These are phyloP conservation scores for Fusarium incarnatum DNA, from an alignment of 2,329 filamentous ascomycete genomes.

Conservation along the genomic window DNA sequence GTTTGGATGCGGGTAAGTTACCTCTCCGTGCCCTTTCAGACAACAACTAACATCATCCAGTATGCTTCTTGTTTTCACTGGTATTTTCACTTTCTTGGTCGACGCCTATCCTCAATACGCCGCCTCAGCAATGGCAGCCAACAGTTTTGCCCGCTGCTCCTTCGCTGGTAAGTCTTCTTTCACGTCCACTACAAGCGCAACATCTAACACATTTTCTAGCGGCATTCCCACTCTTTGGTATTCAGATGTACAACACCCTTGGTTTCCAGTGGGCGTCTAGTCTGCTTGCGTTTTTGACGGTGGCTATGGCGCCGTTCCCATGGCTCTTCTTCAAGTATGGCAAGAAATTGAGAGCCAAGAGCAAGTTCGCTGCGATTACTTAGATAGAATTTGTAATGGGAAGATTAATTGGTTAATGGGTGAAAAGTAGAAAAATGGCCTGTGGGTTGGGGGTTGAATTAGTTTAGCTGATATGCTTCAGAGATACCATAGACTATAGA, in stretches of 20 bases:
- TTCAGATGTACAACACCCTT: conserved; percentile 39
- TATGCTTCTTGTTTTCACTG: conserved; percentile 23
- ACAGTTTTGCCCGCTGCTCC: conserved; percentile 35
- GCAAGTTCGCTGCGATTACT: conserved; percentile 24
- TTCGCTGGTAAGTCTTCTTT: conserved; percentile 19
- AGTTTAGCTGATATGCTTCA: neutral
- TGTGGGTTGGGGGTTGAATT: fast-evolving
- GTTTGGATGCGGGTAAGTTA: conserved; percentile 37
- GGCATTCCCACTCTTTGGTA: conserved; percentile 26
- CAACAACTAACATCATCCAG: neutral
- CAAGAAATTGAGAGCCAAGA: conserved; percentile 29
- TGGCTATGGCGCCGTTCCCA: conserved; percentile 36
- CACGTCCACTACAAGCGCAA: fast-evolving
- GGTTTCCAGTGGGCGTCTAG: conserved; percentile 38
- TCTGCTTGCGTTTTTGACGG: conserved; percentile 34
- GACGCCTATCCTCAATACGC: conserved; percentile 39
- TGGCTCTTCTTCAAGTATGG: conserved; percentile 41
- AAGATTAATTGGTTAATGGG: neutral
- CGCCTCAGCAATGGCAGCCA: conserved; percentile 39
- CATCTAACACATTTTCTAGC: neutral
- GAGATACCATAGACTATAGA: neutral
- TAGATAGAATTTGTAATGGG: neutral
- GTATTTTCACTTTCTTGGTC: conserved; percentile 39
- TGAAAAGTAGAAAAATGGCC: fast-evolving
- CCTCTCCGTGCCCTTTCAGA: fast-evolving